Evolutionary conservation across 225 moss, liverwort and hornwort genomes (phyloP).

Genomic region (Polytrichum commune): DNA sequence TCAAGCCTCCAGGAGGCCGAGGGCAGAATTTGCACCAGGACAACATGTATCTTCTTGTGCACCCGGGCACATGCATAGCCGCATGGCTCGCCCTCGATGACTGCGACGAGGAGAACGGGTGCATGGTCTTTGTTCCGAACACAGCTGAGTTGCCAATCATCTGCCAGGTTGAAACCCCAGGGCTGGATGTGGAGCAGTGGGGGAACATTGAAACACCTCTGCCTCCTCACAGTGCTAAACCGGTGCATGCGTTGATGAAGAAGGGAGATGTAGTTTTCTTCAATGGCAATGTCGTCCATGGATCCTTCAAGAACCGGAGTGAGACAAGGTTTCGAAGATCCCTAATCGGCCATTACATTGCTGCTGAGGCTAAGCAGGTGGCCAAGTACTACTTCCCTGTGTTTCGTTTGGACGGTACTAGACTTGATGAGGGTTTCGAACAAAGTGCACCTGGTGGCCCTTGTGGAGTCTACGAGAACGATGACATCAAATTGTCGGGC

Average conservation of each 20-base stretch:
- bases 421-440: neutral
- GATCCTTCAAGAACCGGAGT: constrained; percentile 27
- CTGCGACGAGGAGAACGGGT: constrained; percentile 41
- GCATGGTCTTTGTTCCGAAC: constrained; percentile 36
- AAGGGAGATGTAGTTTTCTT: constrained; percentile 38
- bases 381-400: constrained; percentile 40
- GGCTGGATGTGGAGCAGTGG: constrained; percentile 31
- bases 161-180: constrained; percentile 18
- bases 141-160: constrained; percentile 24
- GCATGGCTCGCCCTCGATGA: constrained; percentile 48
- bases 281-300: constrained; percentile 38
- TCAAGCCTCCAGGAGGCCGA: constrained; percentile 41
- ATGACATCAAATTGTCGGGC: constrained; percentile 15
- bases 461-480: constrained; percentile 30
- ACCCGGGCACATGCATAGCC: constrained; percentile 40
- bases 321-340: constrained; percentile 27
- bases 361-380: constrained; percentile 31
- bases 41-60: constrained; percentile 34
- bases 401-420: constrained; percentile 22
- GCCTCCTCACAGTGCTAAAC: constrained; percentile 10
- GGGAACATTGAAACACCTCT: constrained; percentile 25
- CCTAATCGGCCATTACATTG: constrained; percentile 34
- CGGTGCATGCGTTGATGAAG: constrained; percentile 13
- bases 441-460: constrained; percentile 31
- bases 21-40: constrained; percentile 50